These are phyloP conservation scores for Arbutus unedo DNA, from an alignment of 148 eudicot species.

Conservation along the genomic window DNA sequence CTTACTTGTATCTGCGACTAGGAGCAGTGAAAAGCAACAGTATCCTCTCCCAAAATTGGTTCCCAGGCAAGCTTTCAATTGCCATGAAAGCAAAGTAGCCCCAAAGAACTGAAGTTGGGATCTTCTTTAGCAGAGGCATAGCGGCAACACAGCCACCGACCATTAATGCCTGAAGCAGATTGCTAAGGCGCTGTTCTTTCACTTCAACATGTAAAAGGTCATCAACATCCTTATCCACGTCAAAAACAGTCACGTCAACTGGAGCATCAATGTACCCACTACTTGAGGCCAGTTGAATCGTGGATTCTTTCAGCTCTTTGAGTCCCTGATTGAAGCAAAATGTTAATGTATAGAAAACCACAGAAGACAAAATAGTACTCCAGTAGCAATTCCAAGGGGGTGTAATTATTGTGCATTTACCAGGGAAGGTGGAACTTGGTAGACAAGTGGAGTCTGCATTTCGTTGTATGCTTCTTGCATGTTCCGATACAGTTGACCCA, in stretches of 20 bases:
- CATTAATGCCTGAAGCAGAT: slow-evolving; percentile 85
- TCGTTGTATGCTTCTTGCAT: slow-evolving; percentile 86
- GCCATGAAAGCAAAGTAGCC: slow-evolving; percentile 99
- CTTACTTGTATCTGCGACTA: slow-evolving; percentile 87
- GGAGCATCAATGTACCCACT: slow-evolving; percentile 74
- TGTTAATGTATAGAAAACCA: slow-evolving; percentile 10
- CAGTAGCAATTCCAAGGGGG: slow-evolving; percentile 7
- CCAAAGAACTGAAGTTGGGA: slow-evolving; percentile 97
- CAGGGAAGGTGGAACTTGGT: slow-evolving; percentile 76
- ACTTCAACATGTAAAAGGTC: slow-evolving; percentile 94
- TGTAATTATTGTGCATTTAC: slow-evolving; percentile 31
- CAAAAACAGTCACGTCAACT: slow-evolving; percentile 84
- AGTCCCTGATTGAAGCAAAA: slow-evolving; percentile 53
- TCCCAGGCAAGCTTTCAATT: slow-evolving; percentile 97
- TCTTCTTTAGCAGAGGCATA: slow-evolving; percentile 88
- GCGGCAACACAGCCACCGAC: slow-evolving; percentile 92
- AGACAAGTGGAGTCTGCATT: slow-evolving; percentile 94
- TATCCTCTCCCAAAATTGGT: slow-evolving; percentile 96
- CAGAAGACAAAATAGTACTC: background rate
- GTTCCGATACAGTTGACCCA: slow-evolving; percentile 65
- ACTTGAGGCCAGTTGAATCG: slow-evolving; percentile 69
- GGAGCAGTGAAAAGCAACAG: slow-evolving; percentile 90
- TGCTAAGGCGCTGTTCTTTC: slow-evolving; percentile 94
- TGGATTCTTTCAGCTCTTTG: slow-evolving; percentile 90
- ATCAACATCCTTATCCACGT: slow-evolving; percentile 88